A percentile compares a stretch with the other conserved stretches of the same genome.
Conservation (phyloP, 257 asterid genomes). For the Avicennia marina region DNA sequence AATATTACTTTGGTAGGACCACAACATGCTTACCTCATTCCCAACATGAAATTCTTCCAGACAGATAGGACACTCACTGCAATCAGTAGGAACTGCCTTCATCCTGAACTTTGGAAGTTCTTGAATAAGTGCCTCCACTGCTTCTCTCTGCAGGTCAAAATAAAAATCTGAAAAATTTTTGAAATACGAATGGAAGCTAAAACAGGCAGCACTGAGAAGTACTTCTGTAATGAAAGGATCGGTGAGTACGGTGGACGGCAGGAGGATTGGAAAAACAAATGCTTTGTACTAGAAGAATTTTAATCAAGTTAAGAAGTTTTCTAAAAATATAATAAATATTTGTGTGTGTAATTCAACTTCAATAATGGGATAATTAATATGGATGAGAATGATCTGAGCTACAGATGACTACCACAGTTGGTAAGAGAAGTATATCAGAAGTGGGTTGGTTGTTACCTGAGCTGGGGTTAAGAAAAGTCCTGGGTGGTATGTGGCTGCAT, state of each 20-base stretch:
- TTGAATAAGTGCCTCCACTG: constrained; percentile 94
- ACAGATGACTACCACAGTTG: neutral
- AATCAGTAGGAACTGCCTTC: constrained; percentile 92
- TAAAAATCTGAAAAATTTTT: no score
- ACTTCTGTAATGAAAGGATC: no score
- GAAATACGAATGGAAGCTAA: no score
- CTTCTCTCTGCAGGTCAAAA: constrained; percentile 99
- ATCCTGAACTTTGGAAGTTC: constrained; percentile 86
- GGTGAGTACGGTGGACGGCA: no score
- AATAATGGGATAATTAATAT: neutral
- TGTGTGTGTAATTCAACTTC: neutral
- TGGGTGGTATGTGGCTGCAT: constrained; percentile 80
- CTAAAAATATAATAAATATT: neutral
- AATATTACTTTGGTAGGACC: neutral
- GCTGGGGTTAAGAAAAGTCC: constrained; percentile 88
- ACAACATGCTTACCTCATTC: constrained; percentile 54
- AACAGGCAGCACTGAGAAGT: no score
- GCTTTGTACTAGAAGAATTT: neutral
- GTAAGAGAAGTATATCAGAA: no score
- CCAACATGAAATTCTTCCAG: constrained; percentile 90
- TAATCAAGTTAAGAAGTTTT: neutral
- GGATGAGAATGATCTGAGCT: neutral
- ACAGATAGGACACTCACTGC: constrained; percentile 96
- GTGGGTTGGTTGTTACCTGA: constrained; percentile 49
- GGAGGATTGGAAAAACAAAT: no score